These are phyloP conservation scores for Catunica adiposa DNA, from an alignment of 2,329 filamentous ascomycete species.

Conservation along the genomic window DNA sequence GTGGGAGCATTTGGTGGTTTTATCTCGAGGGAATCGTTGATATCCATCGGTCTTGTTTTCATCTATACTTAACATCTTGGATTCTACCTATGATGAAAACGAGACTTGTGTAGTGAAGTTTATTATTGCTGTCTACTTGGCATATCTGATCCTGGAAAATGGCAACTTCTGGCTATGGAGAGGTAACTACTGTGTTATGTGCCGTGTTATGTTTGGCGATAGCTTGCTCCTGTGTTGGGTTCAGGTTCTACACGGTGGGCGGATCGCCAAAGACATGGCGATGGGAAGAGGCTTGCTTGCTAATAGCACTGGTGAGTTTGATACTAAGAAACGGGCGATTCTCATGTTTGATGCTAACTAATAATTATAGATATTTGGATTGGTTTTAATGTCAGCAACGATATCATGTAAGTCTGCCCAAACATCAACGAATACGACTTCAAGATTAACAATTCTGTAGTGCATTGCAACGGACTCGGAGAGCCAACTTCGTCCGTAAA, in stretches of 20 bases:
- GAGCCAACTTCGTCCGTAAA: not conserved
- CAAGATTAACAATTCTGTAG: constrained; percentile 2
- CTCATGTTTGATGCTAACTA: not conserved
- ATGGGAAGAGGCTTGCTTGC: constrained; percentile 22
- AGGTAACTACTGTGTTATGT: constrained; percentile 15
- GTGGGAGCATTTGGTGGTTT: no score
- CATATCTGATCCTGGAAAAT: not conserved
- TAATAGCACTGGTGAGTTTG: constrained; percentile 19
- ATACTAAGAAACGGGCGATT: not conserved
- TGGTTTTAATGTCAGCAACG: constrained; percentile 11
- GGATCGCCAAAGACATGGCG: constrained; percentile 21
- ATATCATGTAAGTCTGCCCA: constrained; percentile 12
- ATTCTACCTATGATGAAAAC: no score
- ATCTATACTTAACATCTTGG: no score
- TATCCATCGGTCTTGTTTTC: no score
- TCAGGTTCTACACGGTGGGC: constrained; percentile 23
- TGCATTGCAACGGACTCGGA: constrained; percentile 11
- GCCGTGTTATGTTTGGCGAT: constrained; percentile 16
- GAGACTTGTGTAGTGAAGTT: no score
- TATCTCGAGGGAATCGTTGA: no score
- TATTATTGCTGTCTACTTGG: no score
- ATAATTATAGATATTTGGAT: constrained; percentile 7
- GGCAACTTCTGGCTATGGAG: constrained; percentile 12
- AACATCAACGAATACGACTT: no score
- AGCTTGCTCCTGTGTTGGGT: constrained; percentile 19